These are phyloP conservation scores for Flaveria trinervia DNA, from an alignment of 129 eudicot genomes.

Conservation along the genomic window DNA sequence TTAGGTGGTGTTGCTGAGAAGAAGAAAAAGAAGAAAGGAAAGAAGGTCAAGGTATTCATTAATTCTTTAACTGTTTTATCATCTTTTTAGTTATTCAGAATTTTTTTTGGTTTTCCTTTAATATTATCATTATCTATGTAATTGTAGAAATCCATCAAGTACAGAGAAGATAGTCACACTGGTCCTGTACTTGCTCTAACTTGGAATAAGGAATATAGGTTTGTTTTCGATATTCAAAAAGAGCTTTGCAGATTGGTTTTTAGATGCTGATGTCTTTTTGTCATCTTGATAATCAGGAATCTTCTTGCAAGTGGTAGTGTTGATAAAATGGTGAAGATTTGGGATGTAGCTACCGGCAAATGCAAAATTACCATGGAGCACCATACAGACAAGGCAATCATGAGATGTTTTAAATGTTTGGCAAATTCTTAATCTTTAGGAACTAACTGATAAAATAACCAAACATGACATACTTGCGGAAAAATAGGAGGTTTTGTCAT, in stretches of 20 bases:
- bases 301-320: slow-evolving; percentile 95
- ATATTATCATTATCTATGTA: background rate
- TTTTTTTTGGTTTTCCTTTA: background rate
- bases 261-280: slow-evolving; percentile 4
- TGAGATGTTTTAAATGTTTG: background rate
- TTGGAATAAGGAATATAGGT: slow-evolving; percentile 94
- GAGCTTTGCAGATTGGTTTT: background rate
- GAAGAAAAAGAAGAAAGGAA: slow-evolving; percentile 63
- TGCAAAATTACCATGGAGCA: slow-evolving; percentile 82
- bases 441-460: background rate
- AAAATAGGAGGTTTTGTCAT: background rate
- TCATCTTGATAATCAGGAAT: slow-evolving; percentile 49
- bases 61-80: background rate
- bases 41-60: slow-evolving; percentile 45
- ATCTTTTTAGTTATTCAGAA: background rate
- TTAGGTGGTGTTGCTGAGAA: slow-evolving; percentile 78
- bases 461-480: background rate
- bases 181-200: slow-evolving; percentile 88
- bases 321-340: slow-evolving; percentile 81
- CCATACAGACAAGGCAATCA: slow-evolving; percentile 87
- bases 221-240: background rate
- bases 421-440: background rate
- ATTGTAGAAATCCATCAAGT: slow-evolving; percentile 70
- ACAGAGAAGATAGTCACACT: slow-evolving; percentile 89
- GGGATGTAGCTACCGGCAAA: slow-evolving; percentile 81